Conservation (phyloP, 2,329 filamentous ascomycete genomes). For the Fusarium nanum region DNA sequence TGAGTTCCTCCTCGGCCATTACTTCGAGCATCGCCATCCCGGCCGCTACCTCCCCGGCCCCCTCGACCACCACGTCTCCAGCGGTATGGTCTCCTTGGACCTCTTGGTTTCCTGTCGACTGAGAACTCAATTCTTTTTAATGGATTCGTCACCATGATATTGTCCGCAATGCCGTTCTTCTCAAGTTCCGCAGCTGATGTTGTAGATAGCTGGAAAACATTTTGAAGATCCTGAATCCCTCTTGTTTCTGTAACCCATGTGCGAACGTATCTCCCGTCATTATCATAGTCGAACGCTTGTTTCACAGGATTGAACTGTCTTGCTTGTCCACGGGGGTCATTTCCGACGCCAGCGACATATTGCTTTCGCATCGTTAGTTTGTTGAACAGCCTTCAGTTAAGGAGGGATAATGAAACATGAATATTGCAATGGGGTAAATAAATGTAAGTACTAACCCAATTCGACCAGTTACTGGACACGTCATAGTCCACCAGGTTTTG, state of each 20-base stretch:
- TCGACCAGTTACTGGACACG: conserved; percentile 78
- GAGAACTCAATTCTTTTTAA: conserved; percentile 73
- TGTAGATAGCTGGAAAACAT: conserved; percentile 79
- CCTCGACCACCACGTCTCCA: conserved; percentile 45
- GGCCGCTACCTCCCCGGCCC: conserved; percentile 8
- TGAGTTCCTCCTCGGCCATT: background rate
- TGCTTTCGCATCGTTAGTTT: conserved; percentile 46
- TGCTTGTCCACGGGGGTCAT: conserved; percentile 77
- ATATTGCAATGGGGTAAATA: no score
- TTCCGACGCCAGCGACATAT: conserved; percentile 82
- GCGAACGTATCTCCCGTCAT: conserved; percentile 75
- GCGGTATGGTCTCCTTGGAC: conserved; percentile 39
- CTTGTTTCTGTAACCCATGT: conserved; percentile 78
- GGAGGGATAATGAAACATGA: no score
- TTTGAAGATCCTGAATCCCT: conserved; percentile 61
- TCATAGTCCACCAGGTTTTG: conserved; percentile 81
- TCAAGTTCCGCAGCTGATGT: conserved; percentile 68
- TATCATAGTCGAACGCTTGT: conserved; percentile 82
- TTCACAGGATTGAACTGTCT: conserved; percentile 87
- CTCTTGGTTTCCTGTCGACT: conserved; percentile 62
- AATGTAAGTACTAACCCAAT: conserved; percentile 65
- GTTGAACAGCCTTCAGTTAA: background rate
- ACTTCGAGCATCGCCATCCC: background rate
- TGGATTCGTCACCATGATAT: conserved; percentile 75
- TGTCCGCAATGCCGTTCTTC: conserved; percentile 64